Evolutionary conservation across 305 asterid genomes (phyloP).

Genomic region (Salvia sclarea): DNA sequence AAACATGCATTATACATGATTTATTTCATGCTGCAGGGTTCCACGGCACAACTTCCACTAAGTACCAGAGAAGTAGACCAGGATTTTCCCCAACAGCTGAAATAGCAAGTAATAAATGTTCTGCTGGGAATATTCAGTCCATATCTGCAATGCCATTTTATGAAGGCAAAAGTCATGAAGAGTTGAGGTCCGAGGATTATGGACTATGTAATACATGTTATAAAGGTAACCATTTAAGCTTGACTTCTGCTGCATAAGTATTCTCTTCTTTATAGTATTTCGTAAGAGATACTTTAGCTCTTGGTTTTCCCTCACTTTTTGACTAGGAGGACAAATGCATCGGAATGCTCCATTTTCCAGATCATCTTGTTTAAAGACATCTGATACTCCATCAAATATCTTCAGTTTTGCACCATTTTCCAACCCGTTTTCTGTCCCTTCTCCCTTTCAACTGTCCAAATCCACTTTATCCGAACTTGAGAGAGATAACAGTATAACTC

Average conservation of each 20-base stretch:
- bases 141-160: slow-evolving; percentile 34
- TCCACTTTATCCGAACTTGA: slow-evolving; percentile 6
- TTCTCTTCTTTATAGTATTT: slow-evolving; percentile 22
- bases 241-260: background rate
- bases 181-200: slow-evolving; percentile 41
- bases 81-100: slow-evolving; percentile 27
- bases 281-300: background rate
- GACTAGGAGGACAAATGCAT: slow-evolving; percentile 21
- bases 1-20: background rate
- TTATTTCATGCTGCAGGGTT: background rate
- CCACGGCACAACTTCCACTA: background rate
- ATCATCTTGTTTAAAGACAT: slow-evolving; percentile 5
- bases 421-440: slow-evolving; percentile 4
- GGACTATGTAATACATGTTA: background rate
- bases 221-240: slow-evolving; percentile 32
- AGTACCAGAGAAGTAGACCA: slow-evolving; percentile 24
- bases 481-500: background rate
- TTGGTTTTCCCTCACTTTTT: background rate
- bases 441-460: slow-evolving; percentile 1
- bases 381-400: slow-evolving; percentile 5
- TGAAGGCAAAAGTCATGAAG: slow-evolving; percentile 39
- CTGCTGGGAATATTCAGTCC: slow-evolving; percentile 18
- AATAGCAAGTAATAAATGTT: background rate
- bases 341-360: background rate
- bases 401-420: background rate